A percentile compares a stretch with the other conserved stretches of the same genome.
These are phyloP conservation scores for Cnidoscolus chayamansa DNA, from an alignment of 441 rosid genomes.

Conservation along the genomic window DNA sequence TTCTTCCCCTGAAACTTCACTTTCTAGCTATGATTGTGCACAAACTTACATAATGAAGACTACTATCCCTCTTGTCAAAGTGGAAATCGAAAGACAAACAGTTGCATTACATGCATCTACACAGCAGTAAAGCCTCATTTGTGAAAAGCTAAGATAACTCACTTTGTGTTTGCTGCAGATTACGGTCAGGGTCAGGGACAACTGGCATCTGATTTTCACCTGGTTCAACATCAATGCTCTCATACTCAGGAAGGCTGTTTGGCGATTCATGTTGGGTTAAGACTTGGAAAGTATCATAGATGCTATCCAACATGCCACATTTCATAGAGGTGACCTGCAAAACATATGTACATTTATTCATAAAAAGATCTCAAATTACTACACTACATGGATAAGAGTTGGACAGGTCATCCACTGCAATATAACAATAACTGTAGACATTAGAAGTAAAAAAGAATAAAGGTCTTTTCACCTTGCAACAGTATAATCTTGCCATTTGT, in stretches of 20 bases:
- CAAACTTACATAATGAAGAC: background rate
- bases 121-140: conserved; percentile 4
- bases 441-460: background rate
- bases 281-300: conserved; percentile 70
- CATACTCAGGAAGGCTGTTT: conserved; percentile 35
- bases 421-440: background rate
- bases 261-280: conserved; percentile 39
- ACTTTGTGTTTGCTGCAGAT: conserved; percentile 30
- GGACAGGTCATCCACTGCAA: background rate
- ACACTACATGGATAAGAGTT: background rate
- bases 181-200: conserved; percentile 18
- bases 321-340: conserved; percentile 78
- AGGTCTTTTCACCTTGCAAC: background rate
- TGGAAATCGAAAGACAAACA: background rate
- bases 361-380: conserved; percentile 9
- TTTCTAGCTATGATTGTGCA: background rate
- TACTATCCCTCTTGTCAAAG: background rate
- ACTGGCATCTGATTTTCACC: conserved; percentile 35
- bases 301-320: conserved; percentile 82
- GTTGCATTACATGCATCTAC: conserved; percentile 2
- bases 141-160: conserved; percentile 26
- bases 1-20: background rate
- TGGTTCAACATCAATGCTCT: conserved; percentile 53
- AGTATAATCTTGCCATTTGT: background rate
- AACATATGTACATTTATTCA: conserved; percentile 11